Evolutionary conservation across 192 early-diverging fungal species (phyloP).

Genomic region (Entomortierella parvispora): DNA sequence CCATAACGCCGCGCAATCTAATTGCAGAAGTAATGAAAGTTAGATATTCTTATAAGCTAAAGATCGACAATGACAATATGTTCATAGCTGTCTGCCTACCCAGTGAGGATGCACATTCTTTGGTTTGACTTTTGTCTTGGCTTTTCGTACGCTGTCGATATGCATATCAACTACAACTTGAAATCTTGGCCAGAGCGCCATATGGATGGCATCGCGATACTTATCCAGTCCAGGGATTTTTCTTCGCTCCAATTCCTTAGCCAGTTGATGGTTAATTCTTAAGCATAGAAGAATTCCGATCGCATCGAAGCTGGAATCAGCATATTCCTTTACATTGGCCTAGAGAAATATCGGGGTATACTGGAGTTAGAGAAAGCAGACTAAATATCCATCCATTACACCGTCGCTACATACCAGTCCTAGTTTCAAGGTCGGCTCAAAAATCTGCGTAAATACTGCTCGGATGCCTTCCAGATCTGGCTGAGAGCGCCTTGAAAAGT

Average conservation of each 20-base stretch:
- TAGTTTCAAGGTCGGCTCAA: conserved; percentile 83
- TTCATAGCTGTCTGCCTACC: conserved; percentile 57
- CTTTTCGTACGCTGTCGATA: conserved; percentile 89
- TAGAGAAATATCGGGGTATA: too few relatives aligned
- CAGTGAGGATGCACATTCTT: conserved; percentile 87
- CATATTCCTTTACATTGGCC: conserved; percentile 72
- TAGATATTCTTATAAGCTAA: background rate
- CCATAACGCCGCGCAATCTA: conserved; percentile 90
- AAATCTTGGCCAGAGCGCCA: conserved; percentile 93
- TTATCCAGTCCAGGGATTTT: conserved; percentile 79
- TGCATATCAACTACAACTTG: conserved; percentile 88
- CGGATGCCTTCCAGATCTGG: conserved; percentile 70
- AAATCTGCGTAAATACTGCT: conserved; percentile 86
- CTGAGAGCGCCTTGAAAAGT: conserved; percentile 82
- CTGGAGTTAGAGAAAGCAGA: too few relatives aligned
- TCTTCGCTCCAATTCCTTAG: conserved; percentile 83
- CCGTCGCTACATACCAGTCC: conserved; percentile 73
- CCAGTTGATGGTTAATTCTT: conserved; percentile 84
- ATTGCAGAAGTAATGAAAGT: background rate
- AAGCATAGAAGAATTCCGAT: conserved; percentile 92
- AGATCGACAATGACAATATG: background rate
- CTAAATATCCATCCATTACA: too few relatives aligned
- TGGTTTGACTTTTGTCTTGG: conserved; percentile 67
- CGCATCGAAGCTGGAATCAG: conserved; percentile 87
- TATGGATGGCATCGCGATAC: conserved; percentile 91